These are phyloP conservation scores for Xylariaceae sp. DNA, from an alignment of 2,329 filamentous ascomycete species.

Conservation along the genomic window DNA sequence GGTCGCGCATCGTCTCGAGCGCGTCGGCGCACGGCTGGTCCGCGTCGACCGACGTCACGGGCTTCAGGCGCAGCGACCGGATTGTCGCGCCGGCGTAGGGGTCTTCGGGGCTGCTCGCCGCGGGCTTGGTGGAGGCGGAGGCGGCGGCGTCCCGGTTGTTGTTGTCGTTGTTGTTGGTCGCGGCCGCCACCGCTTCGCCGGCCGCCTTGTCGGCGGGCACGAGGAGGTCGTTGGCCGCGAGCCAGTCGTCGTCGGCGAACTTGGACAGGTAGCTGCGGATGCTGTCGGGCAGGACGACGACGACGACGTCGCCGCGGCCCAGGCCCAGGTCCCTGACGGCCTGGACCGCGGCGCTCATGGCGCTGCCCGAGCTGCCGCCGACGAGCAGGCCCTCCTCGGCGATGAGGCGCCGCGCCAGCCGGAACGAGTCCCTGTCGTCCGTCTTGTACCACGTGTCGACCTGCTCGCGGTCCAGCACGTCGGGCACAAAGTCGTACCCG, in stretches of 20 bases:
- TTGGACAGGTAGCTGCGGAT: slow-evolving; percentile 97
- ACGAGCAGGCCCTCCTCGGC: slow-evolving; percentile 90
- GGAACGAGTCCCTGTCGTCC: slow-evolving; percentile 83
- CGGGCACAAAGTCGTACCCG: slow-evolving; percentile 95
- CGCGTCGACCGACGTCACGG: slow-evolving; percentile 75
- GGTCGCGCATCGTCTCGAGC: slow-evolving; percentile 96
- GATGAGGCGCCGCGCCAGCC: slow-evolving; percentile 82
- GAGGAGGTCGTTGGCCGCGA: slow-evolving; percentile 89
- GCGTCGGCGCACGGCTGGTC: slow-evolving; percentile 72
- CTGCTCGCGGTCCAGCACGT: slow-evolving; percentile 71
- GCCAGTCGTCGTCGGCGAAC: slow-evolving; percentile 98
- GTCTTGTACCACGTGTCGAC: slow-evolving; percentile 99
- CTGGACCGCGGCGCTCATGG: slow-evolving; percentile 72
- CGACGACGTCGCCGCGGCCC: slow-evolving; percentile 76
- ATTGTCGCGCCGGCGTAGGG: slow-evolving; percentile 75
- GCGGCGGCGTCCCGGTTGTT: too few species aligned
- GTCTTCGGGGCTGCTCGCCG: slow-evolving; percentile 41
- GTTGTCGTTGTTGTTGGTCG: slow-evolving; percentile 19
- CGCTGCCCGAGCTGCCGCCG: slow-evolving; percentile 88
- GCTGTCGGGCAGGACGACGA: slow-evolving; percentile 89
- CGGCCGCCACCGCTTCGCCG: slow-evolving; percentile 36
- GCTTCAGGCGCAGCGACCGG: slow-evolving; percentile 78
- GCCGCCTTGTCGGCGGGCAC: slow-evolving; percentile 40
- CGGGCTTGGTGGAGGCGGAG: too few species aligned
- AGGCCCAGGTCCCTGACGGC: slow-evolving; percentile 72